Percentiles rank a stretch among this genome's conserved stretches.
These are phyloP conservation scores for Apiospora sp. DNA, from an alignment of 2,329 filamentous ascomycete genomes.

Conservation along the genomic window DNA sequence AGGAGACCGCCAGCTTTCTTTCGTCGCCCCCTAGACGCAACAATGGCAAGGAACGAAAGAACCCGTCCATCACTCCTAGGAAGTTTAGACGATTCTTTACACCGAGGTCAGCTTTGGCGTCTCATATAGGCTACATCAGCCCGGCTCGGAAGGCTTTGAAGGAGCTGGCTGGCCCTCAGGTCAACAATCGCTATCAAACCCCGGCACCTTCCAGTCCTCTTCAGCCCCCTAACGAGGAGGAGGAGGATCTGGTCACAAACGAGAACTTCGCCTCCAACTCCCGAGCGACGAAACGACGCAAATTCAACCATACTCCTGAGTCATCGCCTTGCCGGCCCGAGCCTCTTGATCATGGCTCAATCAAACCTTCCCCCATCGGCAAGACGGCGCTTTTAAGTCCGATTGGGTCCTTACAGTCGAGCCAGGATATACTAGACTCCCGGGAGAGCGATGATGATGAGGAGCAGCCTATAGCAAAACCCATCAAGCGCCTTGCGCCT, in stretches of 20 bases:
- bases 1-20: constrained; percentile 33
- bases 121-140: constrained; percentile 41
- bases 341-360: constrained; percentile 32
- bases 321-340: constrained; percentile 47
- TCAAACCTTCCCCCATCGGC: constrained; percentile 18
- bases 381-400: constrained; percentile 46
- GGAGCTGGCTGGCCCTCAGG: constrained; percentile 49
- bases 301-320: constrained; percentile 49
- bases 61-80: constrained; percentile 61
- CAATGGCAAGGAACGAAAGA: constrained; percentile 54
- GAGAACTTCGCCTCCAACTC: constrained; percentile 34
- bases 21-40: constrained; percentile 37
- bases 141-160: constrained; percentile 50
- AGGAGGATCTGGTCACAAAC: constrained; percentile 35
- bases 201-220: constrained; percentile 50
- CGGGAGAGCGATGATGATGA: constrained; percentile 47
- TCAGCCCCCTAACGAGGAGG: constrained; percentile 42
- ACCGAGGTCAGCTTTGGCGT: constrained; percentile 52
- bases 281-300: constrained; percentile 46
- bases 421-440: constrained; percentile 41
- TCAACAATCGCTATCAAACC: constrained; percentile 52
- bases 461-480: constrained; percentile 28
- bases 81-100: constrained; percentile 64
- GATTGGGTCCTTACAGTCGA: constrained; percentile 44
- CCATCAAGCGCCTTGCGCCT: constrained; percentile 40